A percentile compares a stretch with the other conserved stretches of the same genome.
phyloP scores from a whole-genome alignment of 148 eudicot species.

The Rhododendron simsii region DNA sequence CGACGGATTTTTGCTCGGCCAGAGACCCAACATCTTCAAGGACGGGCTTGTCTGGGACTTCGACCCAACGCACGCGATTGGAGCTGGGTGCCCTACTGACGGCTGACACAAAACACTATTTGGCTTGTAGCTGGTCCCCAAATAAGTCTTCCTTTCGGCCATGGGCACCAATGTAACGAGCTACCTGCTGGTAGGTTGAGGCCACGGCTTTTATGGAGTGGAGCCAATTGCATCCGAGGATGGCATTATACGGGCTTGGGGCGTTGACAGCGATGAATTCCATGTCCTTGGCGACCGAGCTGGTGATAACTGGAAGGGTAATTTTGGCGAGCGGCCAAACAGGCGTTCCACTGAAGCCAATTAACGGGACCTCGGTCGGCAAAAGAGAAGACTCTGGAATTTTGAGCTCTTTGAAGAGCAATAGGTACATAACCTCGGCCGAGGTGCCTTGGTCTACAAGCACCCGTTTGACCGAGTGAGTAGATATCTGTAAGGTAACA shows the following conservation, averaged over 20 bases:
- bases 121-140: accelerated
- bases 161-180: accelerated
- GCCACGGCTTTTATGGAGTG: accelerated
- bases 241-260: accelerated
- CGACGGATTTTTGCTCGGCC: accelerated
- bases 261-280: too few species aligned
- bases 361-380: accelerated
- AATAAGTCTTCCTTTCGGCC: accelerated
- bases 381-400: accelerated
- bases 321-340: too few species aligned
- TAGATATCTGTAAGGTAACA: accelerated
- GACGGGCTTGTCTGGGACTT: accelerated
- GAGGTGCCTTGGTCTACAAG: too few species aligned
- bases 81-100: accelerated
- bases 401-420: accelerated
- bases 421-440: accelerated
- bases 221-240: accelerated
- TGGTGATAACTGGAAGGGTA: accelerated
- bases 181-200: too few species aligned
- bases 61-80: accelerated
- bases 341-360: accelerated
- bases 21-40: accelerated
- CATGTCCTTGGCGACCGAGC: too few species aligned
- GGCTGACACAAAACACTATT: accelerated
- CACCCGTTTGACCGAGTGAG: too few species aligned